Evolutionary conservation across 371 early-diverging fungal genomes (phyloP).

Genomic region (Mucor circinelloides): DNA sequence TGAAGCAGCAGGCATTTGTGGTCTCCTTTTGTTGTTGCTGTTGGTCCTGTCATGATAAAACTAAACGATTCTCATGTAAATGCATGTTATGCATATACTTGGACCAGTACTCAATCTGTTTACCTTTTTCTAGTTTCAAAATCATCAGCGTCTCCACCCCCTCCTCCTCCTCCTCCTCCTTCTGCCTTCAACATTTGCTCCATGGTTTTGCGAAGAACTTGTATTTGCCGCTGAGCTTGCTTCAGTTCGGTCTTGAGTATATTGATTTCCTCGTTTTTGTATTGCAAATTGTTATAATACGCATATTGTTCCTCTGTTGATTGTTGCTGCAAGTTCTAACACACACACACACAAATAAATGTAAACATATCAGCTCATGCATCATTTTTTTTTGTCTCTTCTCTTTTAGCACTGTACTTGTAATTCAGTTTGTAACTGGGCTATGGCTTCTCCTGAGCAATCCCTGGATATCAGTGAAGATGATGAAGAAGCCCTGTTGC

Average conservation of each 20-base stretch:
- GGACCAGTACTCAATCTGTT: background rate
- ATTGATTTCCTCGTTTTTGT: slow-evolving; percentile 24
- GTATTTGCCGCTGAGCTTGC: slow-evolving; percentile 35
- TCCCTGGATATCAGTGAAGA: background rate
- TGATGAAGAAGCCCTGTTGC: background rate
- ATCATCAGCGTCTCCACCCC: background rate
- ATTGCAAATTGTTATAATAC: slow-evolving; percentile 10
- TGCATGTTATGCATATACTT: background rate
- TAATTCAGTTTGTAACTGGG: slow-evolving; percentile 1
- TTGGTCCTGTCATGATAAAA: background rate
- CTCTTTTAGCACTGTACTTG: background rate
- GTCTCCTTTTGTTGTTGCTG: background rate
- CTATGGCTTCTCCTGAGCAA: background rate
- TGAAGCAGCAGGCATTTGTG: slow-evolving; percentile 16
- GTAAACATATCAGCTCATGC: background rate
- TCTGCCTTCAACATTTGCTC: slow-evolving; percentile 40
- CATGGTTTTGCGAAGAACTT: slow-evolving; percentile 38
- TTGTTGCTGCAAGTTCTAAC: slow-evolving; percentile 8
- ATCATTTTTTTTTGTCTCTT: background rate
- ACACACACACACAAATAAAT: background rate
- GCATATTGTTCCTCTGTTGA: slow-evolving; percentile 8
- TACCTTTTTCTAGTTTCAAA: slow-evolving; percentile 7
- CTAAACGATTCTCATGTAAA: background rate
- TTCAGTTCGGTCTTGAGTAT: slow-evolving; percentile 25
- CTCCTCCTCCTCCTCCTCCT: slow-evolving; percentile 21